Evolutionary conservation across 2,329 filamentous ascomycete species (phyloP), one percentile per base, ranked within the genome.

Genomic region (Aspergillus pseudotamarii): DNA sequence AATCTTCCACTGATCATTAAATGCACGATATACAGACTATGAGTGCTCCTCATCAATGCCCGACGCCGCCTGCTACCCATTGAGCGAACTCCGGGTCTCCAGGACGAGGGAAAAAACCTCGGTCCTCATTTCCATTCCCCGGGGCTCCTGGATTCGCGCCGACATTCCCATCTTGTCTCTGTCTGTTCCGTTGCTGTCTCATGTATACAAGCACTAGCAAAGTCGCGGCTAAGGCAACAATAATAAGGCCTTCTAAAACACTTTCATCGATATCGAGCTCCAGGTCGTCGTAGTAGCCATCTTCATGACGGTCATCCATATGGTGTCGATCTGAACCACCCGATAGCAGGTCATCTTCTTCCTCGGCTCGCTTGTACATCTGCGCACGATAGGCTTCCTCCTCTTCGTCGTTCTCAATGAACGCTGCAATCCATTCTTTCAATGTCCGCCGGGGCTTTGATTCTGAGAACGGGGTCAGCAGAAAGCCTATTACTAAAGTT

Each of bases 371-470:
- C 30, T 82, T 81, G 45, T 80, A 78, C 62, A 82, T 71, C 4
- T 86, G 85, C 30, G 85, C 84, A 50, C 89, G 86, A 62, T 93
- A 91, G 41, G 84, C 80, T 60, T 85, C 81, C 65, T 91, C 86
- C 62, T 91, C 82, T 57, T 86, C 82, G 62, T 92, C 87, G 58
- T 90, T 86, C 64, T 92, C 88, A 34, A 97, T 83, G 74, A 97
- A 97, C 64, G 94, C 91, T 64, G 86, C 86, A 59, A 97, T 84
- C 94, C 94, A 98, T 76, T 98, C 93, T 26, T 85, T 86, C 23
- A 96, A 82, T 0, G 92, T 93, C 82, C 91, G 91, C 53, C 91
- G 85, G 69, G 92, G 90, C 73, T 85, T 89, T 1, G 84, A 82
- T 63, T 87, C 91, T 93, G 69, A 36, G 57, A 1, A 23, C 16